Percentiles rank a stretch among this genome's conserved stretches.
phyloP scores from a whole-genome alignment of 2,329 filamentous ascomycete species.

The Fusarium pseudonygamai region DNA sequence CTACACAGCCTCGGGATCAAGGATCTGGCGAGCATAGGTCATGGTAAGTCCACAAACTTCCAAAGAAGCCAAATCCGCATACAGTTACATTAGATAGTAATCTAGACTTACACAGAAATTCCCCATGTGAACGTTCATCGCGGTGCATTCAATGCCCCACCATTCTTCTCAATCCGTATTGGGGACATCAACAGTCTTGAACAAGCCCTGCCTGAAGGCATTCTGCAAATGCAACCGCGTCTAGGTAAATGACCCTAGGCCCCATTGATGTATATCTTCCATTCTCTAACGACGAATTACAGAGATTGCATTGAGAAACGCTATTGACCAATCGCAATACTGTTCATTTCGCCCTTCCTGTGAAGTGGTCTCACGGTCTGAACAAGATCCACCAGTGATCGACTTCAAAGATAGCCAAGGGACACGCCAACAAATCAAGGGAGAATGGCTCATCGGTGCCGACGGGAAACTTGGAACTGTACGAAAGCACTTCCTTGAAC shows the following conservation, averaged over 20 bases:
- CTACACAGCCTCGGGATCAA: background rate
- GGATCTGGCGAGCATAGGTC: background rate
- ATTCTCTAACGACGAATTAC: background rate
- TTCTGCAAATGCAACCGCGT: background rate
- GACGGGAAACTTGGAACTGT: background rate
- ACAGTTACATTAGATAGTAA: background rate
- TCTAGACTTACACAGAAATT: background rate
- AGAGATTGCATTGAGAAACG: background rate
- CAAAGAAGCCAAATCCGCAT: too few relatives aligned
- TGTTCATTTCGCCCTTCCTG: background rate
- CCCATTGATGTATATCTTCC: background rate
- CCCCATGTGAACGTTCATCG: background rate
- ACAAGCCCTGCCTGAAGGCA: background rate
- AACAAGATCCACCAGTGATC: background rate
- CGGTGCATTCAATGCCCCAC: fast-evolving
- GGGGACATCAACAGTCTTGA: background rate
- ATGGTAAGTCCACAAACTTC: background rate
- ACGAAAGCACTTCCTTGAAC: background rate
- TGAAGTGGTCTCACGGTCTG: background rate
- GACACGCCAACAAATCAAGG: background rate
- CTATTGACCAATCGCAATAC: background rate
- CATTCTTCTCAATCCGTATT: background rate
- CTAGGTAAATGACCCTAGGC: background rate
- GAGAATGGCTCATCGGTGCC: background rate
- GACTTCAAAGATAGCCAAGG: background rate